phyloP scores from a whole-genome alignment of 1,284 basidiomycete species.

The Mycosarcoma mackinlayi region DNA sequence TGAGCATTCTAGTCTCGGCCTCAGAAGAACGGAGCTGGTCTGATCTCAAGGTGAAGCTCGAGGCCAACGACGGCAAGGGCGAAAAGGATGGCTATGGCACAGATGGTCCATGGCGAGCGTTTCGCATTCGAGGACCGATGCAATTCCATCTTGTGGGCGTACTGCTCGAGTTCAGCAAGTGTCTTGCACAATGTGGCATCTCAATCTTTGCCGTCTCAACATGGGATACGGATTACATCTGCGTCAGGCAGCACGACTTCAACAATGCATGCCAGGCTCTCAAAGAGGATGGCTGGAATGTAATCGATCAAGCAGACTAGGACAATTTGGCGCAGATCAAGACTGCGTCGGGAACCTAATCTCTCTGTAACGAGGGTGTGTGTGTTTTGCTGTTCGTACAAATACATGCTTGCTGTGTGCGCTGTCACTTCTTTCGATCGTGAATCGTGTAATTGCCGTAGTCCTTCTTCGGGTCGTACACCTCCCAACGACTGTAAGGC shows the following conservation, averaged over 20 bases:
- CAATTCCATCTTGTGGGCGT: slow-evolving; percentile 44
- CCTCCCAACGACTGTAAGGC: slow-evolving; percentile 74
- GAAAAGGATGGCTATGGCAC: slow-evolving; percentile 16
- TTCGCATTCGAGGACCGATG: slow-evolving; percentile 44
- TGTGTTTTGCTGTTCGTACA: slow-evolving; percentile 4
- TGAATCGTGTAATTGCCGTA: slow-evolving; percentile 61
- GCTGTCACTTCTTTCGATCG: slow-evolving; percentile 40
- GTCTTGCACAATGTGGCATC: slow-evolving; percentile 24
- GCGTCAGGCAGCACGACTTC: slow-evolving; percentile 27
- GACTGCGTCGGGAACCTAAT: no score
- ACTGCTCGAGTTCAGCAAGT: slow-evolving; percentile 38
- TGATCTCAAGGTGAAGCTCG: slow-evolving; percentile 10
- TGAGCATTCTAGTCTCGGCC: slow-evolving; percentile 40
- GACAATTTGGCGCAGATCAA: no score
- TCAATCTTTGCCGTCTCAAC: slow-evolving; percentile 48
- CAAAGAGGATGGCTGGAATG: slow-evolving; percentile 35
- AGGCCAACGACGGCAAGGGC: neutral
- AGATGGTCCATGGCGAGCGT: slow-evolving; percentile 36
- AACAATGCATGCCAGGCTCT: slow-evolving; percentile 22
- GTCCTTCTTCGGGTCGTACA: slow-evolving; percentile 59
- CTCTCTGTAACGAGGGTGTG: no score
- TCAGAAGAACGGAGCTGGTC: slow-evolving; percentile 1
- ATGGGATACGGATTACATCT: slow-evolving; percentile 49
- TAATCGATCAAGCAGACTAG: slow-evolving; percentile 13
- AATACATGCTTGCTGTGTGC: neutral